Percentiles rank a stretch among this genome's conserved stretches.
Conservation (phyloP, 2,329 filamentous ascomycete genomes). For the Ophiostoma tasmaniense region DNA sequence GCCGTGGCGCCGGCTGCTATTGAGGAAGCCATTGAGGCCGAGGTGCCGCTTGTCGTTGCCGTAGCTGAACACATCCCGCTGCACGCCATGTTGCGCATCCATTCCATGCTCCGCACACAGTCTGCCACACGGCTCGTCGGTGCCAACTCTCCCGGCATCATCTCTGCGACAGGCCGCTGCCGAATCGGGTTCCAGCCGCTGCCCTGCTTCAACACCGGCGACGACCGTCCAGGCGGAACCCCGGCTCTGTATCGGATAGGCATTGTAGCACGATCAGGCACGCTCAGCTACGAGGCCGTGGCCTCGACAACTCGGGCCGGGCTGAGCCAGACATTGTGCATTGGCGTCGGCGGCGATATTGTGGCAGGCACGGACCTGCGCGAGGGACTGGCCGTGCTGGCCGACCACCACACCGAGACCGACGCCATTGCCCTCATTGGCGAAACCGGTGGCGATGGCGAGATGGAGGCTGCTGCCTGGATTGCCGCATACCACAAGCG, state of each 20-base stretch:
- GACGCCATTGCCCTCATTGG: slow-evolving; percentile 65
- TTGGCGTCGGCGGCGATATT: slow-evolving; percentile 70
- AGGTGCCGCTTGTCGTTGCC: slow-evolving; percentile 68
- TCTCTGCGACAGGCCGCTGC: slow-evolving; percentile 66
- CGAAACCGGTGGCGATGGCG: slow-evolving; percentile 61
- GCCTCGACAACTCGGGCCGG: slow-evolving; percentile 65
- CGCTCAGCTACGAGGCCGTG: slow-evolving; percentile 71
- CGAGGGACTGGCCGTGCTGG: slow-evolving; percentile 60
- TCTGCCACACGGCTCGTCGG: slow-evolving; percentile 65
- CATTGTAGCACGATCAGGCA: slow-evolving; percentile 73
- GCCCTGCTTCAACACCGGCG: slow-evolving; percentile 57
- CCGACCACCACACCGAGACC: slow-evolving; percentile 53
- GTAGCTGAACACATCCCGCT: slow-evolving; percentile 74
- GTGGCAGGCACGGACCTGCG: slow-evolving; percentile 67
- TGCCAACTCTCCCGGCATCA: slow-evolving; percentile 75
- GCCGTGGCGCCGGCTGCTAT: slow-evolving; percentile 64
- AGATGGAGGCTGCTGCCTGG: slow-evolving; percentile 66
- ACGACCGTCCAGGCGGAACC: slow-evolving; percentile 24
- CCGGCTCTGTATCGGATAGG: slow-evolving; percentile 43
- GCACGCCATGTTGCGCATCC: slow-evolving; percentile 64
- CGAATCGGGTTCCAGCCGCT: slow-evolving; percentile 70
- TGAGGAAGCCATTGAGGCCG: slow-evolving; percentile 70
- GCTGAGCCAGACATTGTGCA: slow-evolving; percentile 66
- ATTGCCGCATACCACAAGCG: slow-evolving; percentile 56
- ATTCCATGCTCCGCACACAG: slow-evolving; percentile 63